Conservation (phyloP, 257 asterid species). For the Lycium barbarum region DNA sequence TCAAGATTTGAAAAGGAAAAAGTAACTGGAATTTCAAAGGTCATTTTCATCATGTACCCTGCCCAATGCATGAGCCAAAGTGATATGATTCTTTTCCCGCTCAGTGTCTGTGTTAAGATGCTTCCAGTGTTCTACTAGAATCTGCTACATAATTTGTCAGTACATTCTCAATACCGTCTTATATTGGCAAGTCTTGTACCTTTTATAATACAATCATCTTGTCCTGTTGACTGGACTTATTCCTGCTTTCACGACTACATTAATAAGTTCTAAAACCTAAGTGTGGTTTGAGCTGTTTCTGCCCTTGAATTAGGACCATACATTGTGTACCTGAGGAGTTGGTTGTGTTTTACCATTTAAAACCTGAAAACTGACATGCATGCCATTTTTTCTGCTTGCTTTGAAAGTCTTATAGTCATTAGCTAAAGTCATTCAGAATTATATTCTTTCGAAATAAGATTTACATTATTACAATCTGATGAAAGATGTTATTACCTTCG, state of each 20-base stretch:
- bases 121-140: background rate
- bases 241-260: background rate
- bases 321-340: constrained; percentile 5
- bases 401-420: background rate
- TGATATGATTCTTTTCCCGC: background rate
- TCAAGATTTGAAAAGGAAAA: background rate
- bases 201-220: background rate
- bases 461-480: background rate
- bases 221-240: background rate
- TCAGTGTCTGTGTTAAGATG: constrained; percentile 10
- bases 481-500: background rate
- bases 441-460: background rate
- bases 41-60: constrained; percentile 2
- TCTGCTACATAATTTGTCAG: background rate
- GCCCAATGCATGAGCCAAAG: constrained; percentile 9
- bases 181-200: background rate
- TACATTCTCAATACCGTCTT: background rate
- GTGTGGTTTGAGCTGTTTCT: background rate
- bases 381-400: background rate
- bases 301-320: constrained; percentile 7
- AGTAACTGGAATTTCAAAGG: background rate
- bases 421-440: background rate
- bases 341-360: background rate
- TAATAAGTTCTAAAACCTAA: background rate
- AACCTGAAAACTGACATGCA: background rate